Evolutionary conservation across 805 yeast genomes (phyloP), one percentile per base, ranked within the genome.

Genomic region (Hanseniaspora nectarophila): DNA sequence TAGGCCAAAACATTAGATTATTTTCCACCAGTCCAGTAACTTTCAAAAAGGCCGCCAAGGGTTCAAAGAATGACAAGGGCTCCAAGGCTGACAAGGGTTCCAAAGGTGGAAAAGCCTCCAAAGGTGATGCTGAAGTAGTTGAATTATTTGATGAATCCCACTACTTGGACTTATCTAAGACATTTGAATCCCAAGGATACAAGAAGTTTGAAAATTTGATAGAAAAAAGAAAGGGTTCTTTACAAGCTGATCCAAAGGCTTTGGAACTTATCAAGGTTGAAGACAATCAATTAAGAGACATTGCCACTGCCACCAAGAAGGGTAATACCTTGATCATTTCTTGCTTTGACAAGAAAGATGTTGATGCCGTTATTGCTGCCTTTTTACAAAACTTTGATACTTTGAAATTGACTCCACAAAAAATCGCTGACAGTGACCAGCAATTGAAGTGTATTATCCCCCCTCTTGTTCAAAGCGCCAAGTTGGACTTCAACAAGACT

Each of bases 341-440:
- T 0, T 89, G 88, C 1, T 90, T 82, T 65, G 96, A 90, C 61
- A 95, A 95, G 6, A 73, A 73, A 48, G 75, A 85, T 57, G 73
- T 78, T 37, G 82, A 85, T 59, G 73, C 76, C 55, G 76, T 90
- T 28, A 74, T 83, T 28, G 80, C 87, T 49, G 73, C 89, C 0
- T 79, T 90, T 18, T 64, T 86, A 55, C 82, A 76, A 1, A 72
- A 89, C 0, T 76, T 77, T 9, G 67, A 85, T 62, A 84, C 85
- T 60, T 66, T 90, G 72, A 86, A 81, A 55, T 66, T 90, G 71
- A 86, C 82, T 55, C 95, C 97, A 1, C 89, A 83, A 61, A 72
- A 71, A 21, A 89, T 86, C 54, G 77, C 85, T 1, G 70, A 76
- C 51, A 84, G 83, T 62, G 79, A 81, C 32, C 94, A 83, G 65